Percentiles rank a stretch among this genome's conserved stretches.
Conservation (phyloP, 75 land plant genomes). For the Sequoiadendron giganteum region DNA sequence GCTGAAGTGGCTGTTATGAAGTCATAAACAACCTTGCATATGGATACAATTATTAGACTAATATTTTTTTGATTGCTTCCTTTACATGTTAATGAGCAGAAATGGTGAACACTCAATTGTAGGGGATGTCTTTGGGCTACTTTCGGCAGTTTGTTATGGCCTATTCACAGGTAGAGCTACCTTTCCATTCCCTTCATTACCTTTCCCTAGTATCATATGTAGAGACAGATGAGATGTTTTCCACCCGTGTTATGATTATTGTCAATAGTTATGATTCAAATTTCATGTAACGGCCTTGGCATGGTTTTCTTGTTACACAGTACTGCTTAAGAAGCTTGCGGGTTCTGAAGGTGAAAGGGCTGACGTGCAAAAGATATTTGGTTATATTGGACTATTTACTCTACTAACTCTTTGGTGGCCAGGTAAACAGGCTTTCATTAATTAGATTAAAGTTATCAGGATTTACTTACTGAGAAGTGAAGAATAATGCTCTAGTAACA, state of each 20-base stretch:
- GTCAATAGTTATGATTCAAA: background rate
- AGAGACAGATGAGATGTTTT: background rate
- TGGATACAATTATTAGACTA: background rate
- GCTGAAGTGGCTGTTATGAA: background rate
- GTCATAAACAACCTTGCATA: background rate
- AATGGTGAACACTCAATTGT: constrained; percentile 18
- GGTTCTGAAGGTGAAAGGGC: constrained; percentile 38
- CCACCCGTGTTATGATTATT: background rate
- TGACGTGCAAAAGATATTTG: constrained; percentile 52
- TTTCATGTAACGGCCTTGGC: background rate
- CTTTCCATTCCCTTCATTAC: background rate
- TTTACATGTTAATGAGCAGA: constrained; percentile 11
- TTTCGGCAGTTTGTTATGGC: constrained; percentile 48
- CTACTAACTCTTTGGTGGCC: constrained; percentile 53
- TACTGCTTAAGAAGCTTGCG: constrained; percentile 38
- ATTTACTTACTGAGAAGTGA: background rate
- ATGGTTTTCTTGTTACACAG: constrained; percentile 18
- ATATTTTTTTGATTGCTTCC: background rate
- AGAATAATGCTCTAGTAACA: background rate
- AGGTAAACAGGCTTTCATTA: constrained; percentile 17
- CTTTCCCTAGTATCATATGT: background rate
- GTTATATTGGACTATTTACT: constrained; percentile 49
- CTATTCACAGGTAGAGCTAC: constrained; percentile 36
- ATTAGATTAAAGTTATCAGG: background rate
- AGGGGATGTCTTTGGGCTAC: constrained; percentile 45